Evolutionary conservation across 2,329 filamentous ascomycete genomes (phyloP), one percentile per base, ranked within the genome.

Genomic region (Bipolaris bicolor): DNA sequence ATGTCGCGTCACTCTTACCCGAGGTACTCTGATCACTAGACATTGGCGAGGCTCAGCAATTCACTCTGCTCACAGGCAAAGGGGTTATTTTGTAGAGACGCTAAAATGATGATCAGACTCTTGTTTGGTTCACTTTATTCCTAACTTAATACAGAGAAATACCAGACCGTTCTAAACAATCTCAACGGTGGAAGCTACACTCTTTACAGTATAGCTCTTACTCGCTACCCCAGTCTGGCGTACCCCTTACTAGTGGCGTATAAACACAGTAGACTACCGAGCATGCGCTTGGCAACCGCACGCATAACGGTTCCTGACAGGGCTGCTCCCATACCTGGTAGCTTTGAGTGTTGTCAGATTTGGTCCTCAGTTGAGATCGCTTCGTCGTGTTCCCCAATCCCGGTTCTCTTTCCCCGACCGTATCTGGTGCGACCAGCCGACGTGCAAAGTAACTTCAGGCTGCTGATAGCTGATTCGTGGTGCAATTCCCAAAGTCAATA

Each of bases 241-340:
- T 31, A 31, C 29, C 29, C 29, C 29, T 31, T 31, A 31, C 29
- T 31, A 31, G 29, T 13, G 29, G 29, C 29, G 29, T 31, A 31
- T 31, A 31, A 31, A 13, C 29, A 5, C 10, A 31, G 29, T 31
- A 22, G n/a, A 29, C 37, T 26, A 22, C 22, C n/a, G 5, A 34
- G 22, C 9, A 36, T 41, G 13, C 20, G 49, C 6, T 22, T 13
- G 24, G n/a, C 36, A 15, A 46, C n/a, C 29, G 39, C 18, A 47
- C 24, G 18, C 24, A 46, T 39, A 20, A 43, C 22, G 16, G 47
- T 51, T 45, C 47, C 47, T 45, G 45, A 24, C 52, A 54, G 36
- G 29, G 40, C 4, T 37, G 22, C 3, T 10, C 2, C 2, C 11
- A 36, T 37, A 16, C 22, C 15, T 7, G 3, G 15, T n/a, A 11